phyloP scores from a whole-genome alignment of 768 basidiomycete species.

The Lanmaoa pseudosensibilis region DNA sequence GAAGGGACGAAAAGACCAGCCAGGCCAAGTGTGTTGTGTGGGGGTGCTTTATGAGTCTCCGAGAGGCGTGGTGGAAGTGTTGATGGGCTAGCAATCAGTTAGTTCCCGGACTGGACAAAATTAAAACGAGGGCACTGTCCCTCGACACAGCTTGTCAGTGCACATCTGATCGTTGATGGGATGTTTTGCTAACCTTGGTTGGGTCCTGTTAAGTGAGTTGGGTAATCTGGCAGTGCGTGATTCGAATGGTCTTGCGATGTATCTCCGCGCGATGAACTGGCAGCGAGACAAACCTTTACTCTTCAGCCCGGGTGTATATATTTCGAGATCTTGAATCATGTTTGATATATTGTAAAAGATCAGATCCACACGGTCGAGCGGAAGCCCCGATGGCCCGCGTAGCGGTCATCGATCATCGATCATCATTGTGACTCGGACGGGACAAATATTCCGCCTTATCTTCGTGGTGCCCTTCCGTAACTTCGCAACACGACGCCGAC shows the following conservation, averaged over 20 bases:
- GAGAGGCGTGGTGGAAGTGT: slow-evolving; percentile 3
- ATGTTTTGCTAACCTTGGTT: background rate
- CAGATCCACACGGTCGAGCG: too few relatives aligned
- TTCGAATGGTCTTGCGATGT: background rate
- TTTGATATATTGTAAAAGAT: background rate
- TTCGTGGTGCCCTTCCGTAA: too few relatives aligned
- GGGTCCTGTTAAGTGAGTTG: background rate
- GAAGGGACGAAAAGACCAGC: background rate
- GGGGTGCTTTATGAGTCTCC: background rate
- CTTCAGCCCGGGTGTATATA: too few relatives aligned
- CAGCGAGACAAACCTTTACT: too few relatives aligned
- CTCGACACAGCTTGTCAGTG: slow-evolving; percentile 20
- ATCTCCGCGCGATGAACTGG: background rate
- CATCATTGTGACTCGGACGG: background rate
- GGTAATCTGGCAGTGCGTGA: background rate
- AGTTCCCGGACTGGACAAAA: slow-evolving; percentile 3
- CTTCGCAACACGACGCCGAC: background rate
- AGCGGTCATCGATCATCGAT: too few relatives aligned
- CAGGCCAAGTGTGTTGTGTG: background rate
- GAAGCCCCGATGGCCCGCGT: background rate
- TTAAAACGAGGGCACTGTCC: slow-evolving; percentile 12
- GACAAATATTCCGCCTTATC: too few relatives aligned
- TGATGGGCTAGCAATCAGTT: slow-evolving; percentile 1
- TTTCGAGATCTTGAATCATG: background rate
- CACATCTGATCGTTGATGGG: slow-evolving; percentile 16